phyloP scores from a whole-genome alignment of 2,329 filamentous ascomycete species.

The Ophiostoma quercus region DNA sequence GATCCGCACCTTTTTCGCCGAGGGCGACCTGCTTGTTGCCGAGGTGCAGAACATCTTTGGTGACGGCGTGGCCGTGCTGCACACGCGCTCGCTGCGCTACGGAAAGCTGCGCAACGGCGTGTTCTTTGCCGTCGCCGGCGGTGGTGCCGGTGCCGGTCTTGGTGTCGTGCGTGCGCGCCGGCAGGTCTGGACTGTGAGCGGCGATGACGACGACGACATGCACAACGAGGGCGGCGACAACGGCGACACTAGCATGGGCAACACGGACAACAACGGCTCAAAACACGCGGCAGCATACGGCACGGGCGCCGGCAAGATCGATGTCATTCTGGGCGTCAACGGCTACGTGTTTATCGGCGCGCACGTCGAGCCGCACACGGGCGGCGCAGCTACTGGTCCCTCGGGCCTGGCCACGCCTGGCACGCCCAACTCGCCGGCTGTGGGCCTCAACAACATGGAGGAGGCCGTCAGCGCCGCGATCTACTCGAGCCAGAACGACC shows the following conservation, averaged over 20 bases:
- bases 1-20: constrained; percentile 93
- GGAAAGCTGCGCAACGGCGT: constrained; percentile 92
- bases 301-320: constrained; percentile 58
- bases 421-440: constrained; percentile 27
- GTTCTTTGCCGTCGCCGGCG: constrained; percentile 76
- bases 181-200: constrained; percentile 79
- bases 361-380: constrained; percentile 38
- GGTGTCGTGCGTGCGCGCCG: constrained; percentile 78
- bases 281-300: constrained; percentile 19
- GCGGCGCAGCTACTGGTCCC: constrained; percentile 26
- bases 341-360: constrained; percentile 77
- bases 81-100: constrained; percentile 87
- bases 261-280: neutral
- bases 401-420: constrained; percentile 52
- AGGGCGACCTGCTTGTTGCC: constrained; percentile 88
- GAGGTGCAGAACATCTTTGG: constrained; percentile 87
- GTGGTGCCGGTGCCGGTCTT: constrained; percentile 75
- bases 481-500: constrained; percentile 93
- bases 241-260: constrained; percentile 58
- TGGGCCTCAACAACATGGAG: constrained; percentile 75
- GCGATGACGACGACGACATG: constrained; percentile 44
- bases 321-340: constrained; percentile 89
- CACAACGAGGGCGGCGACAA: constrained; percentile 65
- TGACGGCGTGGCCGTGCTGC: constrained; percentile 80
- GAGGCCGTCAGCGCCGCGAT: constrained; percentile 79